Conservation (phyloP, 179 eudicot species). For the Spergularia azorica region DNA sequence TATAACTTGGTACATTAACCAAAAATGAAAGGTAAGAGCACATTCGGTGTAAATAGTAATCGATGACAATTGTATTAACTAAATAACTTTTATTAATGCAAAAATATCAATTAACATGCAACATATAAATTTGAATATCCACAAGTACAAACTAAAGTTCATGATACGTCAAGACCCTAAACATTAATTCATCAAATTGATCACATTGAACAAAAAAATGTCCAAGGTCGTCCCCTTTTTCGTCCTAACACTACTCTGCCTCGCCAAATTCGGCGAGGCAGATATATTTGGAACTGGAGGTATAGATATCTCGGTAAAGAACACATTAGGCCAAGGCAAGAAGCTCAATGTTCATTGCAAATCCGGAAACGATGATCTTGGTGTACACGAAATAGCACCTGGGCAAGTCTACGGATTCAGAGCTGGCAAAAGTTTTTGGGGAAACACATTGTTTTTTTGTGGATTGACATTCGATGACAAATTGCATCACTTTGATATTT, state of each 20-base stretch:
- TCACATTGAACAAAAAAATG: background rate
- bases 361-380: slow-evolving; percentile 21
- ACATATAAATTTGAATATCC: no score
- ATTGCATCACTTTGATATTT: slow-evolving; percentile 26
- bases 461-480: slow-evolving; percentile 1
- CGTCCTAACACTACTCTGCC: background rate
- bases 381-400: background rate
- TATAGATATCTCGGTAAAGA: background rate
- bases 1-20: no score
- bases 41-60: no score
- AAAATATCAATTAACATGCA: no score
- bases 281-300: background rate
- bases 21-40: no score
- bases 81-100: no score
- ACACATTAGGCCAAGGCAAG: background rate
- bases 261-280: background rate
- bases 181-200: no score
- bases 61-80: no score
- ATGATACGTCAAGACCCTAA: no score
- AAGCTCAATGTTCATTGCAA: slow-evolving; percentile 12
- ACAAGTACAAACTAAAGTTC: no score
- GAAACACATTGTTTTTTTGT: slow-evolving; percentile 2
- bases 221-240: background rate
- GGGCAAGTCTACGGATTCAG: background rate
- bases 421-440: background rate